These are phyloP conservation scores for Cyberlindnera maclurae DNA, from an alignment of 805 yeast genomes.

Conservation along the genomic window DNA sequence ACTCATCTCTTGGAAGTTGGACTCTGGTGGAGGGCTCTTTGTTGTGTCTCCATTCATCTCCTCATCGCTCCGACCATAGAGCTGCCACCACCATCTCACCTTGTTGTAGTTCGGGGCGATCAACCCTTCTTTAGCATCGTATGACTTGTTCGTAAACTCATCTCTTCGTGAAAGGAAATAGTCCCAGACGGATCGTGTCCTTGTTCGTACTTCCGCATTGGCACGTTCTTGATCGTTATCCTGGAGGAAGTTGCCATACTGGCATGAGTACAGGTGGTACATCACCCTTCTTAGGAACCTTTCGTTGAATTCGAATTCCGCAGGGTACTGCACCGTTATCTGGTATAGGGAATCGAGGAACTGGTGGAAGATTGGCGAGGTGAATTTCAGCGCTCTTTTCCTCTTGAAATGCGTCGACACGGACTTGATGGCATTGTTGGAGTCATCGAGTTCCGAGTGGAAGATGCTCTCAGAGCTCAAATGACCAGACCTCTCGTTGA, in stretches of 20 bases:
- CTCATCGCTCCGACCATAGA: slow-evolving; percentile 68
- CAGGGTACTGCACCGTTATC: slow-evolving; percentile 60
- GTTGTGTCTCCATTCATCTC: slow-evolving; percentile 42
- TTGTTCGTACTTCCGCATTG: slow-evolving; percentile 31
- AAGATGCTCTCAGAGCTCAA: slow-evolving; percentile 29
- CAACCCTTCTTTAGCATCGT: slow-evolving; percentile 24
- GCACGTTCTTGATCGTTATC: slow-evolving; percentile 64
- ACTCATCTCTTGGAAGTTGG: slow-evolving; percentile 14
- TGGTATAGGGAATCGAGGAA: slow-evolving; percentile 89
- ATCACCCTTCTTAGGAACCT: slow-evolving; percentile 75
- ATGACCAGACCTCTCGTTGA: slow-evolving; percentile 77
- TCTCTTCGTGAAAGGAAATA: slow-evolving; percentile 69
- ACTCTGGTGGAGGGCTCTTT: neutral
- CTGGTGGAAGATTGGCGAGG: slow-evolving; percentile 93
- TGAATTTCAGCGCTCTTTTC: slow-evolving; percentile 44
- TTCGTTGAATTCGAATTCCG: slow-evolving; percentile 79
- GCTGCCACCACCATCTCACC: slow-evolving; percentile 85
- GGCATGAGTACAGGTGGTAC: slow-evolving; percentile 89
- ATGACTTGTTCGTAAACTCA: slow-evolving; percentile 59
- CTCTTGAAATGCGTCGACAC: slow-evolving; percentile 45
- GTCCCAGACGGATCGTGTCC: slow-evolving; percentile 86
- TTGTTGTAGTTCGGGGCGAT: slow-evolving; percentile 55
- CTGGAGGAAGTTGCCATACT: slow-evolving; percentile 83
- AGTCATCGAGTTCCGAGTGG: slow-evolving; percentile 42
- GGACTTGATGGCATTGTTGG: slow-evolving; percentile 26